Percentiles rank a stretch among this genome's conserved stretches.
These are phyloP conservation scores for Syzygium aromaticum DNA, from an alignment of 345 rosid genomes.

Conservation along the genomic window DNA sequence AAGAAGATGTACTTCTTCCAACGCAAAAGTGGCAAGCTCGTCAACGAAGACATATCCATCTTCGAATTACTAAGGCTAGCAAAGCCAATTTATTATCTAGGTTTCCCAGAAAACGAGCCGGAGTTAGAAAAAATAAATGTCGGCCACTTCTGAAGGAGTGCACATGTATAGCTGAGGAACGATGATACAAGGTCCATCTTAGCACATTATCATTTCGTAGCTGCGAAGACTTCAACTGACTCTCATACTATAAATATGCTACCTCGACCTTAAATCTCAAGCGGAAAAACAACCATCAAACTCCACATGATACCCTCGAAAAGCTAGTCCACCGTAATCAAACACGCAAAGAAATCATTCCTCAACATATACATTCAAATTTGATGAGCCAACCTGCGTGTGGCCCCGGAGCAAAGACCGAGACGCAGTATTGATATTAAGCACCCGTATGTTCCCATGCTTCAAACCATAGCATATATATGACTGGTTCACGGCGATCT, in stretches of 20 bases:
- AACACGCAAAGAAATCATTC: neutral
- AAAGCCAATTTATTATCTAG: neutral
- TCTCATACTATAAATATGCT: neutral
- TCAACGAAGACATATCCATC: neutral
- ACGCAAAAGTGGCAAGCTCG: neutral
- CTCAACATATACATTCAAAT: neutral
- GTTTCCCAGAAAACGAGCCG: neutral
- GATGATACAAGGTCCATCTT: neutral
- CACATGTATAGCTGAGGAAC: neutral
- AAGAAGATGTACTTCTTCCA: neutral
- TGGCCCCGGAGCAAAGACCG: constrained; percentile 79
- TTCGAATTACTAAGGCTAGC: neutral
- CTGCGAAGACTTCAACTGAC: neutral
- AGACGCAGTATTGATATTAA: constrained; percentile 73
- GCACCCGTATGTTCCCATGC: constrained; percentile 76
- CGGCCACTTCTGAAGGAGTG: neutral
- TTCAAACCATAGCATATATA: constrained; percentile 86
- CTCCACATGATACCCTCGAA: neutral
- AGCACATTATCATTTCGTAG: neutral
- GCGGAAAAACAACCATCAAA: neutral
- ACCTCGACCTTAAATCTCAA: neutral
- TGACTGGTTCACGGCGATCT: constrained; percentile 68
- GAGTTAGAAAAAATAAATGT: neutral
- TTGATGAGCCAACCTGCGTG: constrained; percentile 40
- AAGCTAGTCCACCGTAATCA: neutral